Evolutionary conservation across 2,329 filamentous ascomycete species (phyloP).

Genomic region (Lachnum nothofagi): DNA sequence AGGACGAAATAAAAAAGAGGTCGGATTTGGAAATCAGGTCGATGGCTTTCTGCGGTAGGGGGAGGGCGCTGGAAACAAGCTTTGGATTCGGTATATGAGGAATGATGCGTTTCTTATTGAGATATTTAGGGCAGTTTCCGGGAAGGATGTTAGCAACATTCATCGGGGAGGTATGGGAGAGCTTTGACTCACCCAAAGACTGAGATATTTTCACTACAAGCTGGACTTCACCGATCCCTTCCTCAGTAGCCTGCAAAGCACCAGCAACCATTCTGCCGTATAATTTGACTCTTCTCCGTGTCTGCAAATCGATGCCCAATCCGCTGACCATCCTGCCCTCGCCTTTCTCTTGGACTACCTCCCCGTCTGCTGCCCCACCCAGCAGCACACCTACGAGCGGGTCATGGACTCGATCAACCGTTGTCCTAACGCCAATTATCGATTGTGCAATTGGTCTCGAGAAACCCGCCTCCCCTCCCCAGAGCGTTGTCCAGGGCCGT

Average conservation of each 20-base stretch:
- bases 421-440: constrained; percentile 58
- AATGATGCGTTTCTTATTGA: constrained; percentile 66
- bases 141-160: background rate
- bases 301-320: constrained; percentile 59
- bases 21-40: constrained; percentile 60
- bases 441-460: constrained; percentile 55
- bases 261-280: constrained; percentile 65
- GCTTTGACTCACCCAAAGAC: constrained; percentile 48
- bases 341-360: constrained; percentile 34
- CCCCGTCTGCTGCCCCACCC: constrained; percentile 42
- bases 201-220: constrained; percentile 66
- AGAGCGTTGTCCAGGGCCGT: constrained; percentile 70
- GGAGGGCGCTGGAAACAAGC: constrained; percentile 42
- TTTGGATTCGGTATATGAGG: constrained; percentile 50
- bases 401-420: constrained; percentile 58
- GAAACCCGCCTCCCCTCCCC: constrained; percentile 70
- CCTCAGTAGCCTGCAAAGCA: constrained; percentile 39
- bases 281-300: constrained; percentile 67
- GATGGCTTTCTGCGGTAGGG: constrained; percentile 26
- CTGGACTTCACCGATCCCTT: constrained; percentile 36
- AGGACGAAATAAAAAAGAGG: constrained; percentile 72
- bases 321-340: constrained; percentile 54
- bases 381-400: constrained; percentile 65
- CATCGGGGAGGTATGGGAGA: background rate
- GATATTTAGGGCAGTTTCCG: constrained; percentile 82